Evolutionary conservation across 345 rosid species (phyloP).

Genomic region (Gossypium ekmanianum): DNA sequence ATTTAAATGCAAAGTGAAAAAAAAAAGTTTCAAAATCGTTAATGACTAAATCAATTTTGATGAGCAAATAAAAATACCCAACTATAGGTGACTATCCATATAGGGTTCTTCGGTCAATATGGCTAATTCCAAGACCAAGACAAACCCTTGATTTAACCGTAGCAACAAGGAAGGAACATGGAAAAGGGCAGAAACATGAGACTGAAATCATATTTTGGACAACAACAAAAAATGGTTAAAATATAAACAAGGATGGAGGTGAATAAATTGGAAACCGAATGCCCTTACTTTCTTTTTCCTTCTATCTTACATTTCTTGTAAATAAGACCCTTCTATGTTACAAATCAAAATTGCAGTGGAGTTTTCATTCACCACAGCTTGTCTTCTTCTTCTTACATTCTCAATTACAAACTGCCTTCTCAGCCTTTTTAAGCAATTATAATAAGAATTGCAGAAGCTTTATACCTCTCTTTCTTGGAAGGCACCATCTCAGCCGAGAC

Average conservation of each 20-base stretch:
- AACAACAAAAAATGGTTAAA: background rate
- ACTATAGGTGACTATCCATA: no score
- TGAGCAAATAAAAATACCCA: no score
- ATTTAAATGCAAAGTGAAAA: no score
- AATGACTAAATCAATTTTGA: no score
- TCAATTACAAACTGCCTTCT: slow-evolving; percentile 25
- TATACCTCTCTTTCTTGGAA: slow-evolving; percentile 11
- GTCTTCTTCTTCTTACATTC: slow-evolving; percentile 24
- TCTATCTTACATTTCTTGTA: slow-evolving; percentile 40
- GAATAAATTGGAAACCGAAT: slow-evolving; percentile 37
- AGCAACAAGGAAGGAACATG: background rate
- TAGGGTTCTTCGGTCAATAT: no score
- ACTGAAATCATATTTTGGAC: background rate
- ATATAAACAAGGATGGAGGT: slow-evolving; percentile 19
- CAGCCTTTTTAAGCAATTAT: slow-evolving; percentile 23
- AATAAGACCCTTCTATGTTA: slow-evolving; percentile 39
- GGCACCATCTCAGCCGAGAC: background rate
- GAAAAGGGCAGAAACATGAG: background rate
- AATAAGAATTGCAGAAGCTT: slow-evolving; percentile 25
- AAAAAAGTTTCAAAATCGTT: no score
- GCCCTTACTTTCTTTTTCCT: slow-evolving; percentile 27
- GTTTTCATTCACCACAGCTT: slow-evolving; percentile 23
- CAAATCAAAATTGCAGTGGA: slow-evolving; percentile 53
- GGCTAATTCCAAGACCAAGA: no score
- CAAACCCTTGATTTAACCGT: no score